phyloP scores from a whole-genome alignment of 208 protist genomes.

The Novymonas esmeraldas region DNA sequence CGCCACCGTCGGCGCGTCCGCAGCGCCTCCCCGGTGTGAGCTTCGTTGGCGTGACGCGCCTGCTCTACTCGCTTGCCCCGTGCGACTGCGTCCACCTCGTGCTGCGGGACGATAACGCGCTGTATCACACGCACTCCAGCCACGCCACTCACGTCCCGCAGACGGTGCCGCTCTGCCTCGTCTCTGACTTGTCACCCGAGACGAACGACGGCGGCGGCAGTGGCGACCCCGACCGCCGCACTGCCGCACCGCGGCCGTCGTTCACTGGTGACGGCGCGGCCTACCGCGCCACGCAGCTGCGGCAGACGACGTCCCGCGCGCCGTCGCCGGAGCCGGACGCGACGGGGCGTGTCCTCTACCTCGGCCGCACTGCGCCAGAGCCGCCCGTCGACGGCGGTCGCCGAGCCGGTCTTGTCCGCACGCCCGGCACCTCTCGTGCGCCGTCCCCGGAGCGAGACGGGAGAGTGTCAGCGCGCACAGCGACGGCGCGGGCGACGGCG shows the following conservation, averaged over 20 bases:
- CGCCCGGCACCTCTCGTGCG: neutral
- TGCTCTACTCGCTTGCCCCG: slow-evolving; percentile 73
- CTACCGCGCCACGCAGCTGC: neutral
- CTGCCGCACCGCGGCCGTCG: neutral
- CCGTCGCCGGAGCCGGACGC: neutral
- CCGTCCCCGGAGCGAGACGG: slow-evolving; percentile 11
- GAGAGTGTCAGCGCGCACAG: neutral
- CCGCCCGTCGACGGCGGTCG: neutral
- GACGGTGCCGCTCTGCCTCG: slow-evolving; percentile 57
- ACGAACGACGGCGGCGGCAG: too few relatives aligned
- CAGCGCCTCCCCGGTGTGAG: slow-evolving; percentile 32
- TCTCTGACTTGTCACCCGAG: slow-evolving; percentile 54
- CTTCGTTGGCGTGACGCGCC: slow-evolving; percentile 47
- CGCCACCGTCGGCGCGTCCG: slow-evolving; percentile 1
- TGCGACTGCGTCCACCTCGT: slow-evolving; percentile 82
- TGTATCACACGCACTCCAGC: slow-evolving; percentile 67
- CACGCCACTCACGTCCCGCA: slow-evolving; percentile 53
- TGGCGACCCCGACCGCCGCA: neutral
- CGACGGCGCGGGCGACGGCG: neutral
- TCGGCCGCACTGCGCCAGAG: neutral
- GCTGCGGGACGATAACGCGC: slow-evolving; percentile 58
- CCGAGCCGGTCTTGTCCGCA: slow-evolving; percentile 15
- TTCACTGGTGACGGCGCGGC: neutral
- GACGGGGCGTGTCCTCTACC: neutral
- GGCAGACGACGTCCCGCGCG: neutral